A percentile compares a stretch with the other conserved stretches of the same genome.
Evolutionary conservation across 257 asterid species (phyloP).

Genomic region (Petunia secreta): DNA sequence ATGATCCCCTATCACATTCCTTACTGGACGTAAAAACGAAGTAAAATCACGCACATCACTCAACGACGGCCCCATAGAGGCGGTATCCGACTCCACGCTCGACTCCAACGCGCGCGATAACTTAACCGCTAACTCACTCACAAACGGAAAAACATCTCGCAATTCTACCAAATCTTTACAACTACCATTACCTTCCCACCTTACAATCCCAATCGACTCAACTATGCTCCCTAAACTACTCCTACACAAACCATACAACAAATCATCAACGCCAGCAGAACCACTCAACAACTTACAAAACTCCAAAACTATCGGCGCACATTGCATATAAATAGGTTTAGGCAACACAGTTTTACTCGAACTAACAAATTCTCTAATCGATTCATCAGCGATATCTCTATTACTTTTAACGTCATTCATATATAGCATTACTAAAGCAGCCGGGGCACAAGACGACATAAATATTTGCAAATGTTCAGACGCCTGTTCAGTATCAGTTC

Average conservation of each 20-base stretch:
- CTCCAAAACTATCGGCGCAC: slow-evolving; percentile 58
- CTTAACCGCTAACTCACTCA: slow-evolving; percentile 60
- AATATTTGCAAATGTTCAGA: slow-evolving; percentile 63
- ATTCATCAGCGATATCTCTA: slow-evolving; percentile 55
- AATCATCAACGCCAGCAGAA: slow-evolving; percentile 54
- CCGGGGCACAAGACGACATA: slow-evolving; percentile 59
- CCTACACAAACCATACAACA: slow-evolving; percentile 55
- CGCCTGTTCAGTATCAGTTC: slow-evolving; percentile 36
- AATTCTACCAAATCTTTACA: slow-evolving; percentile 38
- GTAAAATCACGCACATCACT: slow-evolving; percentile 62
- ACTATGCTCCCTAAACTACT: slow-evolving; percentile 46
- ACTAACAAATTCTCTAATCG: slow-evolving; percentile 58
- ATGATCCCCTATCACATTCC: slow-evolving; percentile 39
- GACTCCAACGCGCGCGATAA: slow-evolving; percentile 45
- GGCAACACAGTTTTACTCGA: slow-evolving; percentile 46
- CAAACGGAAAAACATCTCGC: slow-evolving; percentile 63
- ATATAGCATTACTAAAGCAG: slow-evolving; percentile 77
- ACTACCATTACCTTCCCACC: slow-evolving; percentile 14
- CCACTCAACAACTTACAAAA: slow-evolving; percentile 63
- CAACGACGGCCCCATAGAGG: slow-evolving; percentile 38
- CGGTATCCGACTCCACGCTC: slow-evolving; percentile 33
- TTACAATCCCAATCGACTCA: slow-evolving; percentile 35
- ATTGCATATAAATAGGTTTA: slow-evolving; percentile 35
- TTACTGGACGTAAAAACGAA: slow-evolving; percentile 48
- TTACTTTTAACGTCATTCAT: slow-evolving; percentile 52